phyloP scores from a whole-genome alignment of 148 eudicot species.

The Persicaria maculosa region DNA sequence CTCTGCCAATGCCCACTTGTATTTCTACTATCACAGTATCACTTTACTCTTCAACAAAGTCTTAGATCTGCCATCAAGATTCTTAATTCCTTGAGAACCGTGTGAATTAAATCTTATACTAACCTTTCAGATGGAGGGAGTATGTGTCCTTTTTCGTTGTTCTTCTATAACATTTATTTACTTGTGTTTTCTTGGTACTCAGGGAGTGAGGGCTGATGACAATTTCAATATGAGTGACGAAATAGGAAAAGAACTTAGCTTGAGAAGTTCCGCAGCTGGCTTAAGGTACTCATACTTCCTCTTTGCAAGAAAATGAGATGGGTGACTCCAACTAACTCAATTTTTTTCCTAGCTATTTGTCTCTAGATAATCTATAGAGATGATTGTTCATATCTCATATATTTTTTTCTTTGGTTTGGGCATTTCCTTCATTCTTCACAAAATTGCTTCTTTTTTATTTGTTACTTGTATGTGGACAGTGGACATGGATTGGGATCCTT shows the following conservation, averaged over 20 bases:
- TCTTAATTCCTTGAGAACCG: neutral
- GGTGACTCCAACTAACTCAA: neutral
- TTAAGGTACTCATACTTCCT: constrained; percentile 52
- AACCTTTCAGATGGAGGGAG: neutral
- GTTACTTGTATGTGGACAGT: neutral
- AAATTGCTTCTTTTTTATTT: neutral
- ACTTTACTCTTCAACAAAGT: too few relatives aligned
- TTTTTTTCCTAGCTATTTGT: neutral
- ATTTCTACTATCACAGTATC: neutral
- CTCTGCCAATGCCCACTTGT: neutral
- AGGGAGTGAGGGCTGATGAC: constrained; percentile 83
- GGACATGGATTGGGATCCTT: neutral
- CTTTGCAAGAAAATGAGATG: neutral
- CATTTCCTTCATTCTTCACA: neutral
- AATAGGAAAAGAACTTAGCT: constrained; percentile 74
- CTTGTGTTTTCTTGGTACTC: constrained; percentile 10
- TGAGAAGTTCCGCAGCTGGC: constrained; percentile 76
- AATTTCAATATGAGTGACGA: constrained; percentile 55
- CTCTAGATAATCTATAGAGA: neutral
- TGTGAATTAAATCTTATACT: neutral
- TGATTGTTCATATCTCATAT: neutral
- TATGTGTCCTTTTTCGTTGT: neutral
- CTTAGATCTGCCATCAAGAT: neutral
- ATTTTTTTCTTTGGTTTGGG: neutral
- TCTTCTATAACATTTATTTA: neutral